These are phyloP conservation scores for Huiozyma sinensis DNA, from an alignment of 805 yeast species.

Conservation along the genomic window DNA sequence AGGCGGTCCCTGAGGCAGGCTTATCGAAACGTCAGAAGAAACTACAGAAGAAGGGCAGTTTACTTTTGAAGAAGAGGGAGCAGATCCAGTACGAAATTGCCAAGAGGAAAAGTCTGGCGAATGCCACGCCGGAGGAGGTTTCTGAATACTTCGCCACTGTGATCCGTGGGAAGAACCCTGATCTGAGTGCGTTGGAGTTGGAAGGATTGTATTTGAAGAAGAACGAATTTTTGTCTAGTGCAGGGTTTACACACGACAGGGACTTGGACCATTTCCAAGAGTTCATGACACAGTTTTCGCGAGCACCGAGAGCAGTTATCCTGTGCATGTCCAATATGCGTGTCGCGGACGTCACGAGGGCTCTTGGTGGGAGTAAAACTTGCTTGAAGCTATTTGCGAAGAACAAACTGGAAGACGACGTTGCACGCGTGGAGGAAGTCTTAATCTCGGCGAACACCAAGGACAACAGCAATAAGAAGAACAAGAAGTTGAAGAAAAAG, in stretches of 20 bases:
- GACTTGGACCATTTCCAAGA: slow-evolving; percentile 43
- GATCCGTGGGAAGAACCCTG: slow-evolving; percentile 49
- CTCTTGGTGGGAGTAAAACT: slow-evolving; percentile 40
- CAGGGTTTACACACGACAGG: slow-evolving; percentile 42
- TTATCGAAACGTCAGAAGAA: slow-evolving; percentile 26
- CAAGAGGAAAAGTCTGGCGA: slow-evolving; percentile 46
- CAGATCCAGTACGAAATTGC: slow-evolving; percentile 57
- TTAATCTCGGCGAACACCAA: slow-evolving; percentile 8
- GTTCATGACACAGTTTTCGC: slow-evolving; percentile 44
- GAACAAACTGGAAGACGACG: slow-evolving; percentile 58
- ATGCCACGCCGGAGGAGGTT: slow-evolving; percentile 46
- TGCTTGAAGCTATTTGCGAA: slow-evolving; percentile 66
- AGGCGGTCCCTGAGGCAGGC: slow-evolving; percentile 2
- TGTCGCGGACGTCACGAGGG: slow-evolving; percentile 76
- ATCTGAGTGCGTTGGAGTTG: slow-evolving; percentile 66
- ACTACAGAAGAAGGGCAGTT: slow-evolving; percentile 27
- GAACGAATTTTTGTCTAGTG: slow-evolving; percentile 49
- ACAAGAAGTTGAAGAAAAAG: slow-evolving; percentile 1
- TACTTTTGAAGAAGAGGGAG: slow-evolving; percentile 53
- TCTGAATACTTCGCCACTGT: slow-evolving; percentile 57
- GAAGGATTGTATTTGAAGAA: slow-evolving; percentile 52
- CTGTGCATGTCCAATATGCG: slow-evolving; percentile 73
- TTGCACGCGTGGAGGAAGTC: slow-evolving; percentile 15
- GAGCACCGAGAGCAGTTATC: slow-evolving; percentile 33
- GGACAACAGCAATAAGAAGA: background rate